phyloP scores from a whole-genome alignment of 495 filamentous ascomycete species.

The Tuber borchii region DNA sequence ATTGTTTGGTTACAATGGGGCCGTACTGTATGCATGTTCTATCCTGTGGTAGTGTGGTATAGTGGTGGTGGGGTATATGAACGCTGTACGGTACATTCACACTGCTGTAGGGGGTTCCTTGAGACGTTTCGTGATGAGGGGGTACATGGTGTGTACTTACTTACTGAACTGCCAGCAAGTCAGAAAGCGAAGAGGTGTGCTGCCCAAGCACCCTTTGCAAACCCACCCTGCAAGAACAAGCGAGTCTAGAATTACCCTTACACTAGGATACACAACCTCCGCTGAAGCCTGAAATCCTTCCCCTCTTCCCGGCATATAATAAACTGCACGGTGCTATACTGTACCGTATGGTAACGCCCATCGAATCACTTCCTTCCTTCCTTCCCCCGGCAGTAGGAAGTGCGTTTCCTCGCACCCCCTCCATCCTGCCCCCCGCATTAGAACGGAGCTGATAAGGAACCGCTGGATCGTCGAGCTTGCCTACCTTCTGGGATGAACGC shows the following conservation, averaged over 20 bases:
- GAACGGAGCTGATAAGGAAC: neutral
- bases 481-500: neutral
- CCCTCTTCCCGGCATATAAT: neutral
- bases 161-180: neutral
- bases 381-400: neutral
- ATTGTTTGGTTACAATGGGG: neutral
- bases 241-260: neutral
- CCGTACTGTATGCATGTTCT: neutral
- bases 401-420: constrained; percentile 1
- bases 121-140: constrained; percentile 2
- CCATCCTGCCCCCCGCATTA: neutral
- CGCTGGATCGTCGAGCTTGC: neutral
- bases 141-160: neutral
- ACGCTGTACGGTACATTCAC: neutral
- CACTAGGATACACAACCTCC: neutral
- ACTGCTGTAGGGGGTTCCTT: neutral
- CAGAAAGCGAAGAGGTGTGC: neutral
- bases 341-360: neutral
- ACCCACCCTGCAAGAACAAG: neutral
- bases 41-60: neutral
- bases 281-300: neutral
- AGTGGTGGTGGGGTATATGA: neutral
- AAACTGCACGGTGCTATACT: neutral
- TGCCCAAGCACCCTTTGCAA: neutral
- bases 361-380: neutral